Percentiles rank a stretch among this genome's conserved stretches.
phyloP scores from a whole-genome alignment of 768 basidiomycete species.

The Lentinula aciculospora region DNA sequence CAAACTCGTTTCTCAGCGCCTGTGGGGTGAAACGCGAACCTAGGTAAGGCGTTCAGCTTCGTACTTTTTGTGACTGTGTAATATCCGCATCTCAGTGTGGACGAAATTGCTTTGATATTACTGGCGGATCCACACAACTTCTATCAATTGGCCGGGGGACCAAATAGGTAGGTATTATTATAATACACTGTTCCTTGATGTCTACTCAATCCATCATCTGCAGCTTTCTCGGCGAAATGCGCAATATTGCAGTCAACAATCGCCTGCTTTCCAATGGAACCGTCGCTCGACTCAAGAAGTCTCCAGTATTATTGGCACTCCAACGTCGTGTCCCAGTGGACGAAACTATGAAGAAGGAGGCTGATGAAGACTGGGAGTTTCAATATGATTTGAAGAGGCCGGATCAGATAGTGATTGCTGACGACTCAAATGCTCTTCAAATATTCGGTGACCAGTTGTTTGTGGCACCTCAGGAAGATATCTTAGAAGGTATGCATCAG shows the following conservation, averaged over 20 bases:
- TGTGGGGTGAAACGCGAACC: constrained; percentile 89
- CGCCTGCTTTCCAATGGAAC: constrained; percentile 48
- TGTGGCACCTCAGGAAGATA: constrained; percentile 83
- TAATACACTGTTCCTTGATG: not conserved
- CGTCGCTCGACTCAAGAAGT: constrained; percentile 57
- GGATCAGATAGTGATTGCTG: constrained; percentile 72
- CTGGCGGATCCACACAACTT: constrained; percentile 67
- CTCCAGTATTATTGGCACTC: constrained; percentile 70
- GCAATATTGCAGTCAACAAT: constrained; percentile 79
- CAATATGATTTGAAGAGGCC: constrained; percentile 69
- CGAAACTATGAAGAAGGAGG: constrained; percentile 18
- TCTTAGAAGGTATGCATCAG: constrained; percentile 63
- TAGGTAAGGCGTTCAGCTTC: not conserved
- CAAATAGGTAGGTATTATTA: constrained; percentile 43
- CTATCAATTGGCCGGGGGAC: constrained; percentile 64
- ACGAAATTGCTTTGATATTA: constrained; percentile 71
- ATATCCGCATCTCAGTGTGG: constrained; percentile 40
- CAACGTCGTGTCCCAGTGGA: constrained; percentile 46
- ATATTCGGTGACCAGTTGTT: constrained; percentile 74
- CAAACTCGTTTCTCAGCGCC: constrained; percentile 78
- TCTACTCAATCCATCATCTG: not conserved
- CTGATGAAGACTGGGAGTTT: constrained; percentile 64
- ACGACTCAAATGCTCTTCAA: constrained; percentile 78
- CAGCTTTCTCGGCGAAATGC: constrained; percentile 78
- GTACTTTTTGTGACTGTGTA: not conserved